phyloP scores from a whole-genome alignment of 2,329 filamentous ascomycete species.

The Pseudogymnoascus sp. region DNA sequence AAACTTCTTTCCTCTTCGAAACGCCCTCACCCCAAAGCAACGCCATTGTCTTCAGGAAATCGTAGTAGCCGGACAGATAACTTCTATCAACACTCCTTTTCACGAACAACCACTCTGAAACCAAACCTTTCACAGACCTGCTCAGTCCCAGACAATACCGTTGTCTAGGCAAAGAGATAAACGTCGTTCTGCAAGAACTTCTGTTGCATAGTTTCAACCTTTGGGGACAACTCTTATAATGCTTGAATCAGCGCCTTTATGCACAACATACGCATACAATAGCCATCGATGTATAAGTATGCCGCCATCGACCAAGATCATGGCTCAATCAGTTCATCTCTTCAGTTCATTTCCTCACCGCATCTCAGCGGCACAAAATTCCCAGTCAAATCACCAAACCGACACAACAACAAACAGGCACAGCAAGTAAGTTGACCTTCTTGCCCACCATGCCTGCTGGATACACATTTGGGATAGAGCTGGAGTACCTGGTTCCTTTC shows the following conservation, averaged over 20 bases:
- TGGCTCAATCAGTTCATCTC: not conserved
- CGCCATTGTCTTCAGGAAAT: not conserved
- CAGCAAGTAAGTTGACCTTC: conserved; percentile 1
- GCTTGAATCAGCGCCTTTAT: not conserved
- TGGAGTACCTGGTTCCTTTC: not conserved
- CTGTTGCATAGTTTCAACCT: not conserved
- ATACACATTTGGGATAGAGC: conserved; percentile 1
- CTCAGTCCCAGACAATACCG: not conserved
- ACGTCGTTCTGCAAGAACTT: not conserved
- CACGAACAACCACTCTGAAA: not conserved
- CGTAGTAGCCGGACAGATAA: not conserved
- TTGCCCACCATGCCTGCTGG: not conserved
- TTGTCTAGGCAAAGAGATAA: not conserved
- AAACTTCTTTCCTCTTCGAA: not conserved
- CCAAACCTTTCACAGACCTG: not conserved
- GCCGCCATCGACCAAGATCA: not conserved
- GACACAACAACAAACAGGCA: not conserved
- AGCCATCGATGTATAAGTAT: not conserved
- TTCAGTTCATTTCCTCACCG: not conserved
- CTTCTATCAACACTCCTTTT: not conserved
- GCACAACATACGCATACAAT: not conserved
- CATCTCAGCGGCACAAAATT: not conserved
- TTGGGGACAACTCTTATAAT: not conserved
- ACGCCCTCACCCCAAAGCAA: not conserved
- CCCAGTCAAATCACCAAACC: not conserved